Base-by-base conservation (phyloP, 2,329 filamentous ascomycete species). In the Claviceps paspali region DNA sequence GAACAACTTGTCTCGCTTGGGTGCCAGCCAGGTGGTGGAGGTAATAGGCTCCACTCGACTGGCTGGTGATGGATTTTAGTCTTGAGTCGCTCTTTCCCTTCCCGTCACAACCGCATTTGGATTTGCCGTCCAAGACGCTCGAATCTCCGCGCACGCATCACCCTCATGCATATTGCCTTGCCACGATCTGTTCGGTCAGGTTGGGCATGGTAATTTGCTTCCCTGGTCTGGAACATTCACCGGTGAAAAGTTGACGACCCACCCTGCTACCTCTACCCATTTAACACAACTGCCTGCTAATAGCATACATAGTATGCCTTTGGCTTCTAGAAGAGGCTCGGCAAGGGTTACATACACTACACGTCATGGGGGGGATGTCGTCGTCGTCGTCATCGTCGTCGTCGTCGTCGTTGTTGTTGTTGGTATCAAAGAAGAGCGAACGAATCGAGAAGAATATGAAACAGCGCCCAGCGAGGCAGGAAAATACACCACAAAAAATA, bases 321-420 rank as follows among this genome's bases (percentile, higher is more conserved):
- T 29, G 26, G 18, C 33, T 35, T 35, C 33, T 35, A 35, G 26
- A 35, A 35, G 26, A 28, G 31, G 18, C n/a, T 22, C 9, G 26
- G 15, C 33, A 21, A 29, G 23, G 33, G n/a, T n/a, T n/a, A n/a
- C n/a, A 28, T 35, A 28, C 33, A 35, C 33, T 4, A n/a, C 14
- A 18, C 22, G n/a, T n/a, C n/a, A n/a, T n/a, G n/a, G n/a, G n/a
- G n/a, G n/a, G n/a, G n/a, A n/a, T n/a, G n/a, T n/a, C n/a, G n/a
- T n/a, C n/a, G n/a, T n/a, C n/a, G n/a, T n/a, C n/a, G n/a, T n/a
- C n/a, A n/a, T n/a, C n/a, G n/a, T n/a, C n/a, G n/a, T n/a, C n/a
- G n/a, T n/a, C n/a, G n/a, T n/a, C n/a, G n/a, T n/a, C n/a, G n/a
- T n/a, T n/a, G n/a, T n/a, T n/a, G n/a, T 23, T 3, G n/a, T 4